Conservation (phyloP, 2,329 filamentous ascomycete species). For the Fusarium brachygibbosum region DNA sequence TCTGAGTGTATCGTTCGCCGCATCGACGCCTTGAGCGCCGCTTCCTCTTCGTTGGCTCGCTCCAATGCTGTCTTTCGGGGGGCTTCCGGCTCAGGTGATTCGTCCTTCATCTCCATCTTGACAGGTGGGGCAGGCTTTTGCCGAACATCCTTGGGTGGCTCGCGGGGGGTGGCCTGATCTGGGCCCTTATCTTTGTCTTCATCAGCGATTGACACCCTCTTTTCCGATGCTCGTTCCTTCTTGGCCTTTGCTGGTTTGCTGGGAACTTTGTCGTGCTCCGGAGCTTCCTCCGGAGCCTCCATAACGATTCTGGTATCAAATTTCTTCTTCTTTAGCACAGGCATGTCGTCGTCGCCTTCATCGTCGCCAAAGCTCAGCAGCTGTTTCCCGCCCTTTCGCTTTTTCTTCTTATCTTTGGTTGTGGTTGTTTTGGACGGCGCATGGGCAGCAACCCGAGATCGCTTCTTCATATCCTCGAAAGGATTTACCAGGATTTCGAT, state of each 20-base stretch:
- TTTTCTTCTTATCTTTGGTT: constrained; percentile 72
- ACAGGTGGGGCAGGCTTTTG: constrained; percentile 30
- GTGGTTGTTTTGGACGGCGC: constrained; percentile 55
- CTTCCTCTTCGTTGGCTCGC: constrained; percentile 83
- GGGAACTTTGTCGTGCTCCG: constrained; percentile 50
- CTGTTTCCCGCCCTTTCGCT: constrained; percentile 81
- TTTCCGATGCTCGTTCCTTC: constrained; percentile 49
- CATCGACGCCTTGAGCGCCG: constrained; percentile 85
- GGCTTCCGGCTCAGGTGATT: constrained; percentile 48
- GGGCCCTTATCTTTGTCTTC: constrained; percentile 16
- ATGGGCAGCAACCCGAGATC: constrained; percentile 68
- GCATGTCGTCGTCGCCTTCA: constrained; percentile 67
- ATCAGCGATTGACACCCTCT: constrained; percentile 31
- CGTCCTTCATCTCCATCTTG: constrained; percentile 31
- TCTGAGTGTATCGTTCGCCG: constrained; percentile 70
- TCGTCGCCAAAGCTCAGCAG: constrained; percentile 83
- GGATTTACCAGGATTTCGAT: constrained; percentile 85
- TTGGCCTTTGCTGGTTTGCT: constrained; percentile 49
- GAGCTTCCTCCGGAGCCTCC: constrained; percentile 61
- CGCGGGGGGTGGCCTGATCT: not conserved
- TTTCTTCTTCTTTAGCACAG: constrained; percentile 79
- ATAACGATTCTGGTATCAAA: constrained; percentile 82
- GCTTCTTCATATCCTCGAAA: constrained; percentile 83
- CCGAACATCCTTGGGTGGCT: constrained; percentile 23
- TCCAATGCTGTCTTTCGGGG: constrained; percentile 69